Base-by-base conservation (phyloP, 495 filamentous ascomycete genomes). In the Lasiosphaeria hispida region DNA sequence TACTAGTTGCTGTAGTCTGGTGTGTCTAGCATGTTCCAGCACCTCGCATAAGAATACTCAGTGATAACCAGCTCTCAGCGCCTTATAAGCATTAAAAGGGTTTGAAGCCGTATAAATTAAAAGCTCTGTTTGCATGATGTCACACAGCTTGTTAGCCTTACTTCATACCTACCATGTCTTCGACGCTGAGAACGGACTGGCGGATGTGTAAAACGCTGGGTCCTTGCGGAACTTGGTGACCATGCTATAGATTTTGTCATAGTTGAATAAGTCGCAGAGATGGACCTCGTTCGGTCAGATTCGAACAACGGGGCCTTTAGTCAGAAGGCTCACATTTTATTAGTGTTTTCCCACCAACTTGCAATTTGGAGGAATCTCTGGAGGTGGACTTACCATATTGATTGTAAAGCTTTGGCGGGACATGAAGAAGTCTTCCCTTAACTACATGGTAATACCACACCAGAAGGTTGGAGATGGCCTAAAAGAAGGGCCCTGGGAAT, bases 11-110 rank as follows among this genome's bases (percentile, higher is more conserved):
- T 69, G 15, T 60, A 55, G 9, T 59, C 51, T 0, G 4, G 11
- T 33, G 35, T 41, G 39, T 62, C 63, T 4, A 65, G 17, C 17
- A 59, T 40, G 23, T 65, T 55, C 59, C 63, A 71, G 51, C 62
- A 72, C 0, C 71, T 56, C 10, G 61, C 62, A 52, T 76, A 78
- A 0, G 65, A 69, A 55, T 77, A 79, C 44, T 76, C 75, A 18
- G 69, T 73, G 14, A 78, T 74, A 10, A 78, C 62, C n/a, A n/a
- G n/a, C n/a, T n/a, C n/a, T n/a, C n/a, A n/a, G n/a, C n/a, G n/a
- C n/a, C n/a, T n/a, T n/a, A n/a, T n/a, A n/a, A n/a, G n/a, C n/a
- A n/a, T n/a, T n/a, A n/a, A n/a, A n/a, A n/a, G n/a, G n/a, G n/a
- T n/a, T n/a, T n/a, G n/a, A n/a, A n/a, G n/a, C n/a, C n/a, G n/a